Evolutionary conservation across 441 rosid species (phyloP), one percentile per base, ranked within the genome.

Genomic region (Arabidopsis lyrata): DNA sequence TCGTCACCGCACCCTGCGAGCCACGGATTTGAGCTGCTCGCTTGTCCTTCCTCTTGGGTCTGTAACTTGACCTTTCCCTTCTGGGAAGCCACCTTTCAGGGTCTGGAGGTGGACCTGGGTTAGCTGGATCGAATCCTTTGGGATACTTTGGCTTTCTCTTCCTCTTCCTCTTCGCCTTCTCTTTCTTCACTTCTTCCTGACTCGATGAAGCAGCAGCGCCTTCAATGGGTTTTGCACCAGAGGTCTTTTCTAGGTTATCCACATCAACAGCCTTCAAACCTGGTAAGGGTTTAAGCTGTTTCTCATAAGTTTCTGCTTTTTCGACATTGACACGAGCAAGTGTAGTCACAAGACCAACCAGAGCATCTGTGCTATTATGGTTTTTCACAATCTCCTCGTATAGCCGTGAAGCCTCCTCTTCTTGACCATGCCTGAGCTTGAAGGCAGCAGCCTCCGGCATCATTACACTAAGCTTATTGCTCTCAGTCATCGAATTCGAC

Each of bases 61-160:
- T 85, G 83, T 86, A 92, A 82, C 93, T 95, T 2, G 99, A 92
- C 81, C 98, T 87, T 74, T 95, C 99, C 69, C 97, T 88, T 89
- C 80, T 90, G 2, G 98, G 98, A 20, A 95, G 97, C 99, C 97
- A 91, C 80, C 98, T 86, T 76, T 92, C 99, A 8, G 96, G 98
- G 73, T 95, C 96, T 1, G 98, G 98, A 42, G 91, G 96, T 63
- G 98, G 95, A 58, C 99, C 98, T 0, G 97, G 98, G 85, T 95
- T 90, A 0, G 93, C 90, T 0, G 91, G 96, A 82, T 95, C 98
- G 45, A 89, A 95, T 18, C 99, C 97, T 80, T 89, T 90, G 2
- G 97, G 97, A 65, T 91, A 90, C 83, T 84, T 95, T 47, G 97
- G 98, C 82, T 95, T 95, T 83, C 98, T 87, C 89, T 92, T 95